Evolutionary conservation across 176 grass and related monocot species (phyloP), one percentile per base, ranked within the genome.

Genomic region (Zea mays): DNA sequence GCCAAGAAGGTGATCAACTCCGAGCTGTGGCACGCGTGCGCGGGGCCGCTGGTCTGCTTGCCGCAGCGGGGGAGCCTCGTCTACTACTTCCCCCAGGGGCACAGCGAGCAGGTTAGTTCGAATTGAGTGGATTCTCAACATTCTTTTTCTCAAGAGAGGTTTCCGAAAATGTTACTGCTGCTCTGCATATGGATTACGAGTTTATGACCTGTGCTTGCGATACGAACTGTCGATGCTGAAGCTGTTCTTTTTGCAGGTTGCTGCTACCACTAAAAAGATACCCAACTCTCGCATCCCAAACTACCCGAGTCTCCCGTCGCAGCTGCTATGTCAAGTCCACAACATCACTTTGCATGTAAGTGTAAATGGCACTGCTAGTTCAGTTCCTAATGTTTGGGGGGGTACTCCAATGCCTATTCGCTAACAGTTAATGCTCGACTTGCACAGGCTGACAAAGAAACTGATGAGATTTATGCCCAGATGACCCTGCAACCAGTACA

Each of bases 401-500:
- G 17, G 16, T 39, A 39, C 3, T 39, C 33, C 38, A 16, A 12
- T 42, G 38, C 38, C 38, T 39, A 39, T 39, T 39, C 38, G 10
- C 45, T 47, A 3, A 47, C 1, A 43, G 66, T 62, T 10, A 20
- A 15, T 60, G 6, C 58, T 62, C 65, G 1, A 14, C 17, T n/a
- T 79, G 16, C 58, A 45, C 81, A 99, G 96, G 84, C 96, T 61
- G 96, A 99, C 60, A 99, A 99, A 79, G 96, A 99, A 56, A 99
- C 92, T 3, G 96, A 99, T 73, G 96, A 99, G 75, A 90, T 99
- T 11, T 99, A 96, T 76, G 92, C 92, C 10, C 92, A 96, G 80
- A 99, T 96, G 90, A 99, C 96, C 10, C 96, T 99, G 55, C 92
- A 99, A 47, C 96, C 96, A 38, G 92, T 96, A 4, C 94, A 90